These are phyloP conservation scores for Fusarium fracticaudum DNA, from an alignment of 2,329 filamentous ascomycete species.

Conservation along the genomic window DNA sequence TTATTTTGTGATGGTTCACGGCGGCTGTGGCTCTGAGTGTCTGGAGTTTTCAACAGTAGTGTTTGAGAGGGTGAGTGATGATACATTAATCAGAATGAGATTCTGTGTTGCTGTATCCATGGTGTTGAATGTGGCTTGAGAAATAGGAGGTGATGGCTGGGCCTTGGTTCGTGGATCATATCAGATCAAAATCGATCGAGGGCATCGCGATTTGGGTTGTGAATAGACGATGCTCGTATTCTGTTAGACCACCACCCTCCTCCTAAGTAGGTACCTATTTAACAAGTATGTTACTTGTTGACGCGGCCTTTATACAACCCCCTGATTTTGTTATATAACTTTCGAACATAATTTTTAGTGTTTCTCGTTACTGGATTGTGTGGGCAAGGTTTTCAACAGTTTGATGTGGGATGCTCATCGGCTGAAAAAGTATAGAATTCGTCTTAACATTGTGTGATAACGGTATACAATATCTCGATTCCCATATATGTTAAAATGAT, in stretches of 20 bases:
- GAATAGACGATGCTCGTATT: not conserved
- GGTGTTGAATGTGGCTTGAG: not conserved
- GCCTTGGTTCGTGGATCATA: not conserved
- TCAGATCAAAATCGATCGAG: not conserved
- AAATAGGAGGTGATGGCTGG: not conserved
- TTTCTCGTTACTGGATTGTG: not conserved
- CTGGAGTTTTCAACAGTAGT: not conserved
- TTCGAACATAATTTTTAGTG: not conserved
- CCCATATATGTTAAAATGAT: not conserved
- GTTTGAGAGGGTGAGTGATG: not conserved
- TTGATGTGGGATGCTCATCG: not conserved
- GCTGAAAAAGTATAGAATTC: not conserved
- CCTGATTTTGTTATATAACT: not conserved
- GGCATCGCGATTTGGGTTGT: not conserved
- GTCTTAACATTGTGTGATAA: too few relatives aligned
- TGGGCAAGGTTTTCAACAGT: not conserved
- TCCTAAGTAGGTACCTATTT: too few relatives aligned
- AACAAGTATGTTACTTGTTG: not conserved
- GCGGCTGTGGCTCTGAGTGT: conserved; percentile 14
- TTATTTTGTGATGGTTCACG: conserved; percentile 20
- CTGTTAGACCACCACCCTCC: not conserved
- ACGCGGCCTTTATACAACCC: not conserved
- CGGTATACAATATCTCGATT: too few relatives aligned
- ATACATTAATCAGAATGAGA: not conserved
- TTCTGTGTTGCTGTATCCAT: not conserved